These are phyloP conservation scores for Neofusicoccum laricinum DNA, from an alignment of 2,329 filamentous ascomycete genomes.

Conservation along the genomic window DNA sequence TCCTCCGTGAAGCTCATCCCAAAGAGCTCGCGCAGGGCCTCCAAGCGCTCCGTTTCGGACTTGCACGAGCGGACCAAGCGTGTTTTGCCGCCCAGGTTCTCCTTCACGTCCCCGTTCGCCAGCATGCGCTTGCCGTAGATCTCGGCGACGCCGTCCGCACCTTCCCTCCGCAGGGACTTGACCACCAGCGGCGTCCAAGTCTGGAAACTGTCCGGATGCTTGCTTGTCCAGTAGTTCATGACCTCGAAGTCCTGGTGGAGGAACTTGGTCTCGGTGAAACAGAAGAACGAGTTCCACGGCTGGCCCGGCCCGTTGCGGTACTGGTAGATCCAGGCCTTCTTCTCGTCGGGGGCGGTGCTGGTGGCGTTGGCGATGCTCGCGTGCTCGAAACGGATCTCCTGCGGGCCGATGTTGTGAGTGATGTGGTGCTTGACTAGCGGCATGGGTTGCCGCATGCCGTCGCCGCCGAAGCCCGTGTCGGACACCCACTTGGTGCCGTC, in stretches of 20 bases:
- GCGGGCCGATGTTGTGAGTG: constrained; percentile 52
- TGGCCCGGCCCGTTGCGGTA: constrained; percentile 40
- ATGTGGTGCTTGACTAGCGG: constrained; percentile 47
- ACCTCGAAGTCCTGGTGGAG: constrained; percentile 39
- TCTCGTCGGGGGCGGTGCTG: constrained; percentile 25
- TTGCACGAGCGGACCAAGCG: constrained; percentile 35
- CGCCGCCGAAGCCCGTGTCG: constrained; percentile 65
- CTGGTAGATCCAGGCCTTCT: constrained; percentile 63
- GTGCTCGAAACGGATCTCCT: constrained; percentile 54
- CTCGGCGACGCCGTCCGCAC: constrained; percentile 30
- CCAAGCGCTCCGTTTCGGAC: constrained; percentile 39
- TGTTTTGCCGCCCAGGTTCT: constrained; percentile 42
- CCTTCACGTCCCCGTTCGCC: constrained; percentile 43
- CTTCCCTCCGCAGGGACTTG: constrained; percentile 35
- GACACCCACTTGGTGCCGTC: constrained; percentile 50
- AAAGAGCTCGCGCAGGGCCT: constrained; percentile 40
- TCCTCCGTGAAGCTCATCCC: constrained; percentile 37
- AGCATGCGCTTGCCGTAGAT: constrained; percentile 38
- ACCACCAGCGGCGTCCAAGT: constrained; percentile 35
- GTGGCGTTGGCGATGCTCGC: constrained; percentile 49
- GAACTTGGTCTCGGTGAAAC: constrained; percentile 40
- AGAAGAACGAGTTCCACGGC: constrained; percentile 44
- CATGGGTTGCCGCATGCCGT: constrained; percentile 58
- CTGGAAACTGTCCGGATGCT: constrained; percentile 31
- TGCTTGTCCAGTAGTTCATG: constrained; percentile 37